A percentile compares a stretch with the other conserved stretches of the same genome.
phyloP scores from a whole-genome alignment of 2,329 filamentous ascomycete genomes.

The Penicillium sp. region DNA sequence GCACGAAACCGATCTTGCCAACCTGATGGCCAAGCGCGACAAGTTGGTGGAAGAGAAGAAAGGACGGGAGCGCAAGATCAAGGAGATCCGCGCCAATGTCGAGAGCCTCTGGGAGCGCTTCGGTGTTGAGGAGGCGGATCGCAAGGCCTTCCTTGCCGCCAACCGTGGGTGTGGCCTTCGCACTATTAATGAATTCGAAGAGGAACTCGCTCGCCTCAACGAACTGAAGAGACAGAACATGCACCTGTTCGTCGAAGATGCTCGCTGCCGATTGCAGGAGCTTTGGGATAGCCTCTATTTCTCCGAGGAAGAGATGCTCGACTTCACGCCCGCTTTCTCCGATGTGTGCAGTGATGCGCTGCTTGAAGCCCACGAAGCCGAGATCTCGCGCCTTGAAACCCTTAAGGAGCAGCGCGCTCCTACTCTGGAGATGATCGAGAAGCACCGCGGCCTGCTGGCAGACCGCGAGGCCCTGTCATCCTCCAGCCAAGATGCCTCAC shows the following conservation, averaged over 20 bases:
- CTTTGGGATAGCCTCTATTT: slow-evolving; percentile 94
- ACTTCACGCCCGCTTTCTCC: slow-evolving; percentile 94
- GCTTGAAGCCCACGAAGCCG: slow-evolving; percentile 89
- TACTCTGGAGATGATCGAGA: slow-evolving; percentile 77
- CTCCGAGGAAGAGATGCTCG: slow-evolving; percentile 97
- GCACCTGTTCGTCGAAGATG: slow-evolving; percentile 93
- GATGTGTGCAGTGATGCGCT: slow-evolving; percentile 96
- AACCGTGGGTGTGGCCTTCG: slow-evolving; percentile 90
- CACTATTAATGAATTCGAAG: slow-evolving; percentile 93
- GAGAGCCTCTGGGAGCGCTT: slow-evolving; percentile 87
- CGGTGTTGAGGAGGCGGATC: slow-evolving; percentile 75
- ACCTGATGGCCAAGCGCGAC: slow-evolving; percentile 72
- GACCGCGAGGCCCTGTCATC: slow-evolving; percentile 85
- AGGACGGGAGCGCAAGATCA: slow-evolving; percentile 72
- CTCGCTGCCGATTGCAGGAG: slow-evolving; percentile 83
- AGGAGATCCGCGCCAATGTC: slow-evolving; percentile 73
- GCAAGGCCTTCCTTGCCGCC: slow-evolving; percentile 77
- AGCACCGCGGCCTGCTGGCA: slow-evolving; percentile 74
- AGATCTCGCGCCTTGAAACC: slow-evolving; percentile 77
- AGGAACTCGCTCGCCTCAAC: slow-evolving; percentile 80
- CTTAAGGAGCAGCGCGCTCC: slow-evolving; percentile 85
- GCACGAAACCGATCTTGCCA: slow-evolving; percentile 77
- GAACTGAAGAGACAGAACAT: slow-evolving; percentile 94
- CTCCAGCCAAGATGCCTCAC: slow-evolving; percentile 91
- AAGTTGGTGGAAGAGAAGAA: slow-evolving; percentile 87